Evolutionary conservation across 139 green algal species (phyloP).

Genomic region (Edaphochlamys debaryana): DNA sequence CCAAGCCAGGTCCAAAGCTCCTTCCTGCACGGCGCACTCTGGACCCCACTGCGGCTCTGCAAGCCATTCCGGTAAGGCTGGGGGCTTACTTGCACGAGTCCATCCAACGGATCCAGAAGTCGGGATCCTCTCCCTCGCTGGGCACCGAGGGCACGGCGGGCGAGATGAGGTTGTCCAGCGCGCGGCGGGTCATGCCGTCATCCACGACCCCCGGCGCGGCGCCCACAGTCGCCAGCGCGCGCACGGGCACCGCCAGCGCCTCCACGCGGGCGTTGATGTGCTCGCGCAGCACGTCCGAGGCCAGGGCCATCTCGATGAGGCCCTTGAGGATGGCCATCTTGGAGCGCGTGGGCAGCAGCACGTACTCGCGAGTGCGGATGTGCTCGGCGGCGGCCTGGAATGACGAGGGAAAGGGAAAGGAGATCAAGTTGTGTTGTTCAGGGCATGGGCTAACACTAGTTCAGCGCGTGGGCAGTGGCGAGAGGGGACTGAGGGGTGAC

Average conservation of each 20-base stretch:
- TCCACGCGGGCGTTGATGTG: slow-evolving; percentile 69
- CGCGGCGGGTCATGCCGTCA: slow-evolving; percentile 11
- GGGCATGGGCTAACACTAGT: too few relatives aligned
- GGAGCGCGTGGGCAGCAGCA: slow-evolving; percentile 56
- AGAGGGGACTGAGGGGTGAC: too few relatives aligned
- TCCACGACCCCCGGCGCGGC: neutral
- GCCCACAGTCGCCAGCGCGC: neutral
- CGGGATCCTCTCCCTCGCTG: slow-evolving; percentile 28
- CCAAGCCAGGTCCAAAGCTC: too few relatives aligned
- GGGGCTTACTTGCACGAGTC: slow-evolving; percentile 46
- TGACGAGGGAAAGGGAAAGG: too few relatives aligned
- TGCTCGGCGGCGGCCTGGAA: slow-evolving; percentile 30
- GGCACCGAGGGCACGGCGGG: neutral
- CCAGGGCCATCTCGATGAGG: slow-evolving; percentile 72
- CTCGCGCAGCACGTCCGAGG: slow-evolving; percentile 64
- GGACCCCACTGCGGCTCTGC: too few relatives aligned
- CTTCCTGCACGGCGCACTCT: too few relatives aligned
- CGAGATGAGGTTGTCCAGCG: slow-evolving; percentile 2
- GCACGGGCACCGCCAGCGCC: slow-evolving; percentile 35
- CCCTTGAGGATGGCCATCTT: slow-evolving; percentile 72
- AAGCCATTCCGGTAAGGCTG: too few relatives aligned
- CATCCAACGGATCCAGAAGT: slow-evolving; percentile 46
- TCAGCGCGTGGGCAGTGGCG: too few relatives aligned
- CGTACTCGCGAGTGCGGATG: slow-evolving; percentile 69
- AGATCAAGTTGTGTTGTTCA: too few relatives aligned